Base-by-base conservation (phyloP, 2,329 filamentous ascomycete species). In the Macroventuria anomochaeta region DNA sequence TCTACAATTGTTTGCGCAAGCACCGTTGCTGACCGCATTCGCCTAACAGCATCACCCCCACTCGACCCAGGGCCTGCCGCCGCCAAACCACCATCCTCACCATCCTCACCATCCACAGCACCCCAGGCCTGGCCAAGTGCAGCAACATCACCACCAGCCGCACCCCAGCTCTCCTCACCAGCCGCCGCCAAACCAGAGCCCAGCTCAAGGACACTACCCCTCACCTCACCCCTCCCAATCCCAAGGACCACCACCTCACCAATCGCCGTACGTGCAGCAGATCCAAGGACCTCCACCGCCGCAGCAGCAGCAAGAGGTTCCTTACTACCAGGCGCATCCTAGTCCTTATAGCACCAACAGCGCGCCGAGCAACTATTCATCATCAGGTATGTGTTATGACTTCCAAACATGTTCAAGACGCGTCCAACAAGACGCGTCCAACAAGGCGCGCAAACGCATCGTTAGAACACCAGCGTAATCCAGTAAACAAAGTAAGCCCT, bases 271-370 rank as follows among this genome's bases (percentile, higher is more conserved):
- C 76, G 85, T 88, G 60, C 83, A 86, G 60, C 80, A 86, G 52
- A 81, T 83, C 61, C 86, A 88, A 72, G 81, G 83, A 20, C 79
- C 82, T 53, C 84, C 80, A 69, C 82, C 83, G 37, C 87, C 88
- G 69, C 85, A 86, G 40, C 84, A 86, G 69, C 62, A 83, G 41
- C 84, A 86, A 69, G 89, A 96, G 64, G 78, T 89, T 46, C 83
- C 86, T 38, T 86, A 84, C 67, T 96, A 93, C 76, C 86, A 89
- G 71, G 85, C 88, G 53, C 90, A 95, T 72, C 90, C 89, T 59
- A 91, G 87, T 73, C 85, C 90, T 10, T 96, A 96, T 79, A 92
- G 88, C 77, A 88, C 90, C 49, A 87, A 90, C 64, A 91, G 88
- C 78, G 85, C 88, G 57, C 87, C 89, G 49, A 90, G 88, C 77